Percentiles rank a stretch among this genome's conserved stretches.
Conservation (phyloP, 1,284 basidiomycete genomes). For the Leccinum solheimii region DNA sequence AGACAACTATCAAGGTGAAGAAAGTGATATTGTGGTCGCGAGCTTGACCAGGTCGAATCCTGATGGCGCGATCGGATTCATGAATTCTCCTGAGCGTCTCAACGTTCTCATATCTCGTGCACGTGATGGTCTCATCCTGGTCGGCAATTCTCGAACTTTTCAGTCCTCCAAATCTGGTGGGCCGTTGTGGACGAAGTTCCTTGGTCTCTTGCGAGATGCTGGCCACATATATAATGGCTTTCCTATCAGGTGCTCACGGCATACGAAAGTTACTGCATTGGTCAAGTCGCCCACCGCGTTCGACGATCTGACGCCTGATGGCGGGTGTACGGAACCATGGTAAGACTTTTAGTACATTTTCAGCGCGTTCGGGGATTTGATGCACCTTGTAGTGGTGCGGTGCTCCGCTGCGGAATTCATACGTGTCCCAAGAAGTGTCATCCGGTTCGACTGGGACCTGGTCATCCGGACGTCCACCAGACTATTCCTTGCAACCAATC, state of each 20-base stretch:
- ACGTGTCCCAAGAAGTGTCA: constrained; percentile 56
- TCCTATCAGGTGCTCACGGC: constrained; percentile 55
- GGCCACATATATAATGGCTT: constrained; percentile 57
- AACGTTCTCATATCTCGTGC: constrained; percentile 68
- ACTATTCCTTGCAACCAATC: constrained; percentile 42
- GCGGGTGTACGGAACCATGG: constrained; percentile 60
- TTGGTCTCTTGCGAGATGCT: constrained; percentile 42
- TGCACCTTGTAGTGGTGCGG: constrained; percentile 37
- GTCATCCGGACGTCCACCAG: constrained; percentile 45
- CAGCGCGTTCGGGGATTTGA: background rate
- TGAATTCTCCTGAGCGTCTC: constrained; percentile 62
- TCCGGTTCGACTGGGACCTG: constrained; percentile 22
- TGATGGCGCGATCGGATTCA: constrained; percentile 60
- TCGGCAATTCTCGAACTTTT: constrained; percentile 65
- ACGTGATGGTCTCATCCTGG: constrained; percentile 59
- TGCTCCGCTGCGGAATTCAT: constrained; percentile 49
- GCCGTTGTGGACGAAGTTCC: constrained; percentile 50
- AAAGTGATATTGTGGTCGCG: constrained; percentile 62
- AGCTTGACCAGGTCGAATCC: constrained; percentile 61
- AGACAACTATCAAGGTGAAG: constrained; percentile 72
- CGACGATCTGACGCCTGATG: constrained; percentile 52
- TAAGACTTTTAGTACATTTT: constrained; percentile 27
- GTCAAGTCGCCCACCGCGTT: constrained; percentile 48
- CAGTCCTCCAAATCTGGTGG: constrained; percentile 48
- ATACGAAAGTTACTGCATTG: constrained; percentile 42